Evolutionary conservation across 106 monocot species (phyloP), one percentile per base, ranked within the genome.

Genomic region (Alisma plantagoaquatica): DNA sequence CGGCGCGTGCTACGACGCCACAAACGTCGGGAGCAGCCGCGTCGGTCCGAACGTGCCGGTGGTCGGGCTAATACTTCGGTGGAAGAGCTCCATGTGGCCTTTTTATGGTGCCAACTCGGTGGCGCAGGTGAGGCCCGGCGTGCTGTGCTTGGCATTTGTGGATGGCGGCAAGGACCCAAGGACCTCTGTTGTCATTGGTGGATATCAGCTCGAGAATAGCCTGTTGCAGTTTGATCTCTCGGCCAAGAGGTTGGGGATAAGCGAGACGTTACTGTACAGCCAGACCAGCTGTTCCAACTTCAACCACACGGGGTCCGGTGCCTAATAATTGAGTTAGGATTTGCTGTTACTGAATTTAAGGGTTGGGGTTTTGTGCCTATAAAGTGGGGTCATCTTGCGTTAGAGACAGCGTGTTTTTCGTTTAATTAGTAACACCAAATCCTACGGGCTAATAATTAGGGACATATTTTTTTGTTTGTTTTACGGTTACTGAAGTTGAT

Each of bases 241-340:
- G 0, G 29, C 53, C 29, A 73, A 73, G 0, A 66, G 73, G 73
- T 23, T 89, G 18, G 88, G 83, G 16, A 83, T 89, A 62, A 83
- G 75, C 49, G 70, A 75, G 0, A 47, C 82, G 5, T 46, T 83
- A 46, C 60, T 75, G 7, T 75, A 71, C 49, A 15, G 61, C 41
- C 62, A 33, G 67, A 83, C 83, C 16, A 79, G 70, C 31, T 89
- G 88, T 46, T 43, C 65, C 49, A 83, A 82, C 65, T 89, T 83
- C 63, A 78, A 76, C 75, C 73, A 79, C 64, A 76, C 75, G n/a
- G n/a, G n/a, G 15, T 18, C 55, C 27, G 27, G 0, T 14, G 3
- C 23, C 19, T 49, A 49, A n/a, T n/a, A n/a, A n/a, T n/a, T n/a
- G n/a, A n/a, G n/a, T n/a, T n/a, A n/a, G n/a, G n/a, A n/a, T n/a